Percentiles rank a stretch among this genome's conserved stretches.
These are phyloP conservation scores for Canavalia ensiformis DNA, from an alignment of 306 rosid genomes.

Conservation along the genomic window DNA sequence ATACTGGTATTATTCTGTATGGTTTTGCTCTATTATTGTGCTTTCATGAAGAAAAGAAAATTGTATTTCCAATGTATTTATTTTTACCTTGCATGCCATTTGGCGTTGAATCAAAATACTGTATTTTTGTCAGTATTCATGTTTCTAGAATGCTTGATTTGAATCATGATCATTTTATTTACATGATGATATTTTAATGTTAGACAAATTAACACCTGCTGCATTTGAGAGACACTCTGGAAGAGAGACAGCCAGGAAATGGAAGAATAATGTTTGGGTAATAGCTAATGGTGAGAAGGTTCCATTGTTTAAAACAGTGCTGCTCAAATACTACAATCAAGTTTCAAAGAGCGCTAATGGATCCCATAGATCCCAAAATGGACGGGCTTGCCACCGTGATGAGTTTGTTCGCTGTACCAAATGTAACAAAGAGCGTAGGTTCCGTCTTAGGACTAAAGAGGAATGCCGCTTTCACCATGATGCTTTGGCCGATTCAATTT, in stretches of 20 bases:
- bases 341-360: conserved; percentile 71
- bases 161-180: conserved; percentile 30
- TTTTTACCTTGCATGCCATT: conserved; percentile 17
- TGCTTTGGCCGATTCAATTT: conserved; percentile 78
- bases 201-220: conserved; percentile 88
- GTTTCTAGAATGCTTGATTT: neutral
- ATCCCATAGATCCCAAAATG: conserved; percentile 72
- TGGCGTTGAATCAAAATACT: conserved; percentile 1
- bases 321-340: conserved; percentile 94
- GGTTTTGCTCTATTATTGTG: conserved; percentile 19
- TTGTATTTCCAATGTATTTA: no score
- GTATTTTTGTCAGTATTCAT: neutral
- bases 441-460: conserved; percentile 89
- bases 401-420: conserved; percentile 81
- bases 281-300: conserved; percentile 92
- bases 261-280: conserved; percentile 98
- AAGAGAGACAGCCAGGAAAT: conserved; percentile 94
- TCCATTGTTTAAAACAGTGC: conserved; percentile 79
- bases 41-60: conserved; percentile 25
- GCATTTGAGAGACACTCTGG: conserved; percentile 99
- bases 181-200: conserved; percentile 39
- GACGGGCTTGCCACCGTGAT: conserved; percentile 84
- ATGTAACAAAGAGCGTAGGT: conserved; percentile 92
- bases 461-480: conserved; percentile 93
- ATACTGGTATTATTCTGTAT: neutral